Evolutionary conservation across 331 rosid genomes (phyloP).

Genomic region (Spiraea crenata): DNA sequence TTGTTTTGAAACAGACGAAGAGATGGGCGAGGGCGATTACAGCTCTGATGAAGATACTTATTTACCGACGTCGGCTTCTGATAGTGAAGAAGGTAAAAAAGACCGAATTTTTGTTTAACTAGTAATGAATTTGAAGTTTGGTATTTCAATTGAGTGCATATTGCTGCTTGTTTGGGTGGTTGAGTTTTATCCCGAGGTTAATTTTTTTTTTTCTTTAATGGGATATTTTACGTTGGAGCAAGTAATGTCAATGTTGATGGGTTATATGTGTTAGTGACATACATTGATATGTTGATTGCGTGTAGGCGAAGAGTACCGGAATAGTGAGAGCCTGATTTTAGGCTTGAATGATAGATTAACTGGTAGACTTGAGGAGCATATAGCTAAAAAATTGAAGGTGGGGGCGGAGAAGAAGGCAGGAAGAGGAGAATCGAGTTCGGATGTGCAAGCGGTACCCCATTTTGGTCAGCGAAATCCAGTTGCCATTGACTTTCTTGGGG

Average conservation of each 20-base stretch:
- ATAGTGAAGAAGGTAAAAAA: slow-evolving; percentile 15
- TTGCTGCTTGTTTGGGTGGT: background rate
- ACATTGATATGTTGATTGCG: background rate
- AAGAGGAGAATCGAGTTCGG: slow-evolving; percentile 22
- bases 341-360: background rate
- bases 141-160: background rate
- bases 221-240: background rate
- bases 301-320: slow-evolving; percentile 9
- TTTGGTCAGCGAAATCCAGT: background rate
- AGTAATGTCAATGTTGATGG: background rate
- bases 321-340: background rate
- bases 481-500: slow-evolving; percentile 10
- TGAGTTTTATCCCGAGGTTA: background rate
- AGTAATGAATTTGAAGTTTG: background rate
- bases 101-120: background rate
- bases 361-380: background rate
- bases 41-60: slow-evolving; percentile 5
- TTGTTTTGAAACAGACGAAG: background rate
- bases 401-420: slow-evolving; percentile 4
- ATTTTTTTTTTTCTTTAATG: background rate
- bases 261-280: background rate
- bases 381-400: slow-evolving; percentile 3
- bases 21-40: background rate
- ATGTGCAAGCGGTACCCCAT: background rate
- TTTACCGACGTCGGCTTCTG: slow-evolving; percentile 7